Conservation (phyloP, 78 protist species). For the Dictyostelium discoideum region DNA sequence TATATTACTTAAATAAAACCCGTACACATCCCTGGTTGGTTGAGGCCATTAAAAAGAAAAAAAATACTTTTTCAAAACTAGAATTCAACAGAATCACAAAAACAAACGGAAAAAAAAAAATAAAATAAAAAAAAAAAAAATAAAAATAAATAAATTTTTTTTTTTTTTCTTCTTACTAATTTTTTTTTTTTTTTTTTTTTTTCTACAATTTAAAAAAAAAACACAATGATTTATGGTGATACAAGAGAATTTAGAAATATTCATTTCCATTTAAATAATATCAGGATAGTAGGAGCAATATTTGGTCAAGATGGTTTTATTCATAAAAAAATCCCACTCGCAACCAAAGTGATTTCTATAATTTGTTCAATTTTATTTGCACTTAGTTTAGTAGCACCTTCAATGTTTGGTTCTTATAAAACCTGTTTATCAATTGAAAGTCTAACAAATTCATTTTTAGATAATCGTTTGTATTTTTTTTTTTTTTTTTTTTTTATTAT, state of each 20-base stretch:
- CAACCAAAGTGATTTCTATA: neutral
- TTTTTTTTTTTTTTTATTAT: too few relatives aligned
- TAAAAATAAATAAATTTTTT: too few relatives aligned
- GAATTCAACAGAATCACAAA: too few relatives aligned
- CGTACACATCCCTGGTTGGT: too few relatives aligned
- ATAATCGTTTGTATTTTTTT: neutral
- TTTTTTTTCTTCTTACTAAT: too few relatives aligned
- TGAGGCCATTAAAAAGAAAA: too few relatives aligned
- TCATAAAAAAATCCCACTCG: neutral
- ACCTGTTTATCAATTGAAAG: neutral
- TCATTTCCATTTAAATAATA: neutral
- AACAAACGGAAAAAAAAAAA: too few relatives aligned
- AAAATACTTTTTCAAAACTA: too few relatives aligned
- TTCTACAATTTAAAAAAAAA: too few relatives aligned
- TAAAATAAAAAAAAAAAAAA: too few relatives aligned
- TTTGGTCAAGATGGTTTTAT: neutral
- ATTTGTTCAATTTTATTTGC: neutral
- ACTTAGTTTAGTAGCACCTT: neutral
- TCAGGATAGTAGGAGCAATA: neutral
- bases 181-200: too few relatives aligned
- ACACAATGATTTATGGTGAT: neutral
- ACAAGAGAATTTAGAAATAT: neutral
- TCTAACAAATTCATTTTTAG: neutral
- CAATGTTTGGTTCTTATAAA: neutral
- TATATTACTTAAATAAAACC: too few relatives aligned